Base-by-base conservation (phyloP, 768 basidiomycete genomes). In the Polyporus arcularius region DNA sequence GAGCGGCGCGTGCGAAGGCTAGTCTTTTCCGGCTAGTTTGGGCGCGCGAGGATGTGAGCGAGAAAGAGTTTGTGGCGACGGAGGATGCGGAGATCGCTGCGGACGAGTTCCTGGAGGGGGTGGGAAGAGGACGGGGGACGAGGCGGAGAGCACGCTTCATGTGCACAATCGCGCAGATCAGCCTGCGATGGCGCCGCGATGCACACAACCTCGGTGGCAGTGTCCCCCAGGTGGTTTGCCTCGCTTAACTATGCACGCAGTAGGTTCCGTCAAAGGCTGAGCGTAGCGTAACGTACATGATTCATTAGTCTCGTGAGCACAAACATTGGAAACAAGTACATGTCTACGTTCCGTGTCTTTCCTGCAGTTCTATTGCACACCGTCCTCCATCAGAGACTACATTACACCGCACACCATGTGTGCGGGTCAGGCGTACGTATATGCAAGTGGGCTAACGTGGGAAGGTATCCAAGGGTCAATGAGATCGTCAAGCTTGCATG, bases 71-170 rank as follows among this genome's bases (percentile, higher is more conserved):
- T 60, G 58, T 31, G 45, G 21, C 41, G 46, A 26, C 3, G 18
- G 26, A 30, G 46, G 26, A 21, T 21, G 46, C 7, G 46, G 28
- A 11, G n/a, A 40, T 4, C 11, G 0, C n/a, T 14, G 31, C 6
- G 6, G 38, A 35, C 21, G 42, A 18, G 11, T 32, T 21, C 15
- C 9, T 38, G 55, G 45, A 18, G 15, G 15, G 38, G 6, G 15
- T 32, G 41, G 9, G 41, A 48, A 51, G 41, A 43, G 18, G 7
- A 40, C 49, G 10, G 48, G 9, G n/a, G 32, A 12, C 15, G 5
- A 26, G 18, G 43, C 15, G 52, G 21, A 59, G 52, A 31, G 38
- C 45, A 32, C 28, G 46, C 55, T 26, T 46, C 55, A 61, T 61
- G 31, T 35, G 60, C 42, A 46, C 43, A 45, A 56, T 56, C 43